Base-by-base conservation (phyloP, 2,329 filamentous ascomycete genomes). In the Didymella pomorum region DNA sequence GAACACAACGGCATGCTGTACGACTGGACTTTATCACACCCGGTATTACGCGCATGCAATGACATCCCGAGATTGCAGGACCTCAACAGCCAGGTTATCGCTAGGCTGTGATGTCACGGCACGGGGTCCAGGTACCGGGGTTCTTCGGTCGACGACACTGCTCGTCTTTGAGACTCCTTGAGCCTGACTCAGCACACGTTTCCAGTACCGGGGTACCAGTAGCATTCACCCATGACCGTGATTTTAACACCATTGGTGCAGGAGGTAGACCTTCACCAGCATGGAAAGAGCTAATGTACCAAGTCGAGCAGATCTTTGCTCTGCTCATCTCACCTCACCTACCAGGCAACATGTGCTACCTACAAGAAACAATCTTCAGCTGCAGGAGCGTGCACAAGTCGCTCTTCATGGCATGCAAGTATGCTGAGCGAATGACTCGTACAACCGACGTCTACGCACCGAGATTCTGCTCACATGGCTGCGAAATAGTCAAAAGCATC, bases 11-110 rank as follows among this genome's bases (percentile, higher is more conserved):
- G 31, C 12, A 35, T 51, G 56, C 23, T 20, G 56, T 58, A 45
- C 3, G 39, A 54, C 50, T 11, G 10, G 26, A n/a, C 23, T 25
- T 53, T 14, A 26, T 54, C 56, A 53, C 55, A 20, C 44, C 12
- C 23, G 25, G 43, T 44, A 29, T n/a, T 48, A 52, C 55, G 44
- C 55, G 37, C 42, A 48, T 53, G 44, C 50, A 49, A 23, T 35
- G 51, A 50, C 39, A 21, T 37, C 20, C 39, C 18, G 50, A 50
- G 56, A 54, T 58, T 54, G 39, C 45, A 51, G 51, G 20, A 41
- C 12, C 35, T 39, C 45, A 25, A 21, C 14, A 25, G 31, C 20
- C 18, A 25, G 18, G 2, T 5, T 12, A 48, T n/a, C 45, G 26
- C 28, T 20, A 29, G 47, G 35, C 21, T 25, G 35, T 12, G 26